A percentile compares a stretch with the other conserved stretches of the same genome.
Conservation (phyloP, 2,329 filamentous ascomycete genomes). For the Talaromyces sp. region DNA sequence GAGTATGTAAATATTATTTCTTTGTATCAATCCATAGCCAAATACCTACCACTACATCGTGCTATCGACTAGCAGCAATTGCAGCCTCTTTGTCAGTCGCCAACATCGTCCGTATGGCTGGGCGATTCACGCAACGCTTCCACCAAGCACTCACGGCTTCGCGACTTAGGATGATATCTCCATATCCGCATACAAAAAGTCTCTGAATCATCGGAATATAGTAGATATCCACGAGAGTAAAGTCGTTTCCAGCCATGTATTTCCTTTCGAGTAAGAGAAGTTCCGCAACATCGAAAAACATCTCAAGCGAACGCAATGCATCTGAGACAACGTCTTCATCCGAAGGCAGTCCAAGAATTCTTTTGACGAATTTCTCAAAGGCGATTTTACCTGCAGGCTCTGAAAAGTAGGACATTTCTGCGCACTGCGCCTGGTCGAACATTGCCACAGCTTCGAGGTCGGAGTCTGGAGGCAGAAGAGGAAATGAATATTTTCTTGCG, state of each 20-base stretch:
- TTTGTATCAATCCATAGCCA: too few relatives aligned
- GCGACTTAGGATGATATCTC: conserved; percentile 7
- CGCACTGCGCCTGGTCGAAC: conserved; percentile 12
- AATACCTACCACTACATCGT: neutral
- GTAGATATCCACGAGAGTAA: conserved; percentile 16
- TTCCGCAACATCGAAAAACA: conserved; percentile 15
- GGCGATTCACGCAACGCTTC: conserved; percentile 10
- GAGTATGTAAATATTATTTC: too few relatives aligned
- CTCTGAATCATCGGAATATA: conserved; percentile 15
- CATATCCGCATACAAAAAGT: conserved; percentile 12
- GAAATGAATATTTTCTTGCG: conserved; percentile 11
- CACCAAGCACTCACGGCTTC: conserved; percentile 14
- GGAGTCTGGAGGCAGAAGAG: neutral
- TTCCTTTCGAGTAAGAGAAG: conserved; percentile 1
- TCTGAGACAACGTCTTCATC: conserved; percentile 4
- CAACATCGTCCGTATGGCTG: conserved; percentile 11
- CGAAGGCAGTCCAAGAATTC: conserved; percentile 4
- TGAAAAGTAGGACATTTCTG: conserved; percentile 13
- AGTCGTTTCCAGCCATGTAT: conserved; percentile 15
- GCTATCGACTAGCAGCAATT: neutral
- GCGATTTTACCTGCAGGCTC: conserved; percentile 12
- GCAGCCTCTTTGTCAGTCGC: conserved; percentile 9
- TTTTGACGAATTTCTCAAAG: conserved; percentile 15
- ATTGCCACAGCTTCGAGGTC: conserved; percentile 11
- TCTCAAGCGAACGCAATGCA: conserved; percentile 11